Conservation (phyloP, 2,329 filamentous ascomycete genomes). For the Chaetomium strumarium region DNA sequence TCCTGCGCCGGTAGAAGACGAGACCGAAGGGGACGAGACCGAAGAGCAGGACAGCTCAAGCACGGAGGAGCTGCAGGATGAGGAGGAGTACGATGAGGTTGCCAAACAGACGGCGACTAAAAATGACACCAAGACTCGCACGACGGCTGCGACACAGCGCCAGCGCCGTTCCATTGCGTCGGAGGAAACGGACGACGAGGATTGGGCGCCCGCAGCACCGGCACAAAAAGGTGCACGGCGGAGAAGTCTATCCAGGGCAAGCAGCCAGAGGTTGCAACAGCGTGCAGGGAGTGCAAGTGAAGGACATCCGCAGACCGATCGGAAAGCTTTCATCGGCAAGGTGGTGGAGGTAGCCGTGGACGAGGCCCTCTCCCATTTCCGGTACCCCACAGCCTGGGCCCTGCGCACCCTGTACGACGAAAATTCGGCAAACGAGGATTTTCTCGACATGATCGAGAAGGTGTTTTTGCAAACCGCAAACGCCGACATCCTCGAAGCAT, state of each 20-base stretch:
- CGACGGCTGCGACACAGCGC: slow-evolving; percentile 10
- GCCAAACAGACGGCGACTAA: background rate
- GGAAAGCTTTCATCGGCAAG: slow-evolving; percentile 43
- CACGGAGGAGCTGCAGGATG: slow-evolving; percentile 15
- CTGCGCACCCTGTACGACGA: slow-evolving; percentile 56
- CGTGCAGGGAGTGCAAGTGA: slow-evolving; percentile 21
- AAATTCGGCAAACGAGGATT: slow-evolving; percentile 43
- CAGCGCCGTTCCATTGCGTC: slow-evolving; percentile 20
- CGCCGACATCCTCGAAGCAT: slow-evolving; percentile 44
- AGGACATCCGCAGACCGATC: slow-evolving; percentile 25
- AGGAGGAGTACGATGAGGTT: slow-evolving; percentile 13
- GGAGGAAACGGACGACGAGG: slow-evolving; percentile 16
- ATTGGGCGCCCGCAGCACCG: slow-evolving; percentile 14
- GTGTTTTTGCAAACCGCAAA: slow-evolving; percentile 54
- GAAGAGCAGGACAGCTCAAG: slow-evolving; percentile 24
- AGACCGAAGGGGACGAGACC: slow-evolving; percentile 26
- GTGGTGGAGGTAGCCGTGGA: slow-evolving; percentile 54
- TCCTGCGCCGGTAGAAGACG: slow-evolving; percentile 24
- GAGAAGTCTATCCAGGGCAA: slow-evolving; percentile 22
- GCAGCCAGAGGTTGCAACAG: slow-evolving; percentile 19
- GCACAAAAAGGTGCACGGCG: slow-evolving; percentile 17
- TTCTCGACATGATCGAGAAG: slow-evolving; percentile 52
- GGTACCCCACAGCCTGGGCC: slow-evolving; percentile 58
- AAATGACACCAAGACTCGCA: slow-evolving; percentile 7
- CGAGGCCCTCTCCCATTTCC: slow-evolving; percentile 49